Conservation (phyloP, 805 yeast species). For the Candida andamanensis region DNA sequence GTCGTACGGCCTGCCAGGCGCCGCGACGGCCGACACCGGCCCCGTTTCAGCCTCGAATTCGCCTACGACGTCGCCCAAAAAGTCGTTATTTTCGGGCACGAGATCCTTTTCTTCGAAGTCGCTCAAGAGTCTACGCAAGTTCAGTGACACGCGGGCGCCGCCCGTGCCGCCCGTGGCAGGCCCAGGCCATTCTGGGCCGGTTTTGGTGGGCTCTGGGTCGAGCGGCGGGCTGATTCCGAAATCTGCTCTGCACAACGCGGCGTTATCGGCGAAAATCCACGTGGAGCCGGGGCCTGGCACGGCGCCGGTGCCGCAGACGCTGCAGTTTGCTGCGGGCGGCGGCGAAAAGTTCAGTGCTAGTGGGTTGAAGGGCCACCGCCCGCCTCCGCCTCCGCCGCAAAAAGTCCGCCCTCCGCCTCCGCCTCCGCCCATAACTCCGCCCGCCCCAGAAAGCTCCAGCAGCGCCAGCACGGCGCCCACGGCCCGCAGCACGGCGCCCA, state of each 20-base stretch:
- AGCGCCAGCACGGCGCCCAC: no score
- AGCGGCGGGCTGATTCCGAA: no score
- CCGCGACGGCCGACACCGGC: no score
- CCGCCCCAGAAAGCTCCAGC: neutral
- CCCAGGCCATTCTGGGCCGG: neutral
- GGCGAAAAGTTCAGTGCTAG: conserved; percentile 14
- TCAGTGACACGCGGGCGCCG: no score
- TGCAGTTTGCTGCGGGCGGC: conserved; percentile 21
- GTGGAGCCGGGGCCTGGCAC: conserved; percentile 22
- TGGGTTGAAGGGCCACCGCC: conserved; percentile 31
- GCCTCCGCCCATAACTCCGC: conserved; percentile 5
- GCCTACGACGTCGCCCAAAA: conserved; percentile 5
- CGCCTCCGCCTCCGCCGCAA: conserved; percentile 41
- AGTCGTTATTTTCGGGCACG: conserved; percentile 17
- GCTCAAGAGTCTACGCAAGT: conserved; percentile 25
- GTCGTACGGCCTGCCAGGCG: conserved; percentile 9
- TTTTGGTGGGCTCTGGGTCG: no score
- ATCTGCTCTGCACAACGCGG: conserved; percentile 37
- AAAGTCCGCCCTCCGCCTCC: conserved; percentile 1
- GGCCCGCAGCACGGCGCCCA: conserved; percentile 8
- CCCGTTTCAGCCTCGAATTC: no score
- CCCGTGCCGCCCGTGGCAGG: neutral
- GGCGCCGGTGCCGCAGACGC: conserved; percentile 29
- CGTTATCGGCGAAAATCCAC: conserved; percentile 26
- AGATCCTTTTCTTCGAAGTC: conserved; percentile 37